phyloP scores from a whole-genome alignment of 179 eudicot species.

The Spergularia azorica region DNA sequence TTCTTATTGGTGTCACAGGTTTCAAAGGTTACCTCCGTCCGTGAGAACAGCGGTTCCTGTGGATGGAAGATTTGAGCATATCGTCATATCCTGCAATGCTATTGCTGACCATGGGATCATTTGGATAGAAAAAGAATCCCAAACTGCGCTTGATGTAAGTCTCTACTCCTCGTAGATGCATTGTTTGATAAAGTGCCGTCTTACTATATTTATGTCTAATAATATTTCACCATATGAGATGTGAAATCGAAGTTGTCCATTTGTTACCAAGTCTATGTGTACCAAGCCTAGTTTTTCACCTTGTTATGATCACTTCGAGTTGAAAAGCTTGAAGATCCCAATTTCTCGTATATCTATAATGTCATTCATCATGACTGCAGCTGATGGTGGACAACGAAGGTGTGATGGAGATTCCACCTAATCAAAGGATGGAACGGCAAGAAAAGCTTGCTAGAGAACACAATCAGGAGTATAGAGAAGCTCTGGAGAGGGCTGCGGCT shows the following conservation, averaged over 20 bases:
- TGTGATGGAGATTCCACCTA: conserved; percentile 65
- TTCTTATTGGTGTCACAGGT: conserved; percentile 34
- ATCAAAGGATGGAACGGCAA: conserved; percentile 84
- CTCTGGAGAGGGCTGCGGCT: conserved; percentile 64
- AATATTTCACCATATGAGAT: no score
- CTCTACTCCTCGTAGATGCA: background rate
- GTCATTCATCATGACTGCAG: conserved; percentile 33
- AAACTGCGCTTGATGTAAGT: conserved; percentile 83
- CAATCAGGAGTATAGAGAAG: conserved; percentile 64
- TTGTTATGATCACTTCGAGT: no score
- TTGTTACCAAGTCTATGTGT: no score
- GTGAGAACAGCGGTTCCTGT: conserved; percentile 97
- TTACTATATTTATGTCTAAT: background rate
- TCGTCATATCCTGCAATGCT: conserved; percentile 79
- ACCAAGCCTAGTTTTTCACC: no score
- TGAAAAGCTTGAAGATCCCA: no score
- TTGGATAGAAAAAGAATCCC: conserved; percentile 88
- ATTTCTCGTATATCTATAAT: background rate
- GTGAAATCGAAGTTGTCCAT: no score
- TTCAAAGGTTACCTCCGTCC: conserved; percentile 60
- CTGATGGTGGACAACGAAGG: conserved; percentile 69
- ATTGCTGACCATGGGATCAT: conserved; percentile 79
- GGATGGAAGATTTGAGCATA: conserved; percentile 95
- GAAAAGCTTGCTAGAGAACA: conserved; percentile 74
- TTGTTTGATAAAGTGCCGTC: background rate